Evolutionary conservation across 2,329 filamentous ascomycete genomes (phyloP).

Genomic region (Furcasterigmium sp.): DNA sequence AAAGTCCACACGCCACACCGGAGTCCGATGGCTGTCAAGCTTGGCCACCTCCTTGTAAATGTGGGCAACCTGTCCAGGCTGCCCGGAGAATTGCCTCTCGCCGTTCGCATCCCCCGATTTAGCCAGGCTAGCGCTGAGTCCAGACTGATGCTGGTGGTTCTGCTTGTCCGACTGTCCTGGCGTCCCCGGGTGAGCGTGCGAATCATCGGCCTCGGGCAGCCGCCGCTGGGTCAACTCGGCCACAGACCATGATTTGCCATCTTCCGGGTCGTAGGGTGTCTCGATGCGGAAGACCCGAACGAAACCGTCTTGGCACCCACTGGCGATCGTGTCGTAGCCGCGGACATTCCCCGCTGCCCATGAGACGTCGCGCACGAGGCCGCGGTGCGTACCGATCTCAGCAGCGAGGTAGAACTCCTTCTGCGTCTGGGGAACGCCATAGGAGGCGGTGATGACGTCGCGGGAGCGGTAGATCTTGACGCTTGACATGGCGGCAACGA

Average conservation of each 20-base stretch:
- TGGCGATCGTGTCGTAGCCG: slow-evolving; percentile 85
- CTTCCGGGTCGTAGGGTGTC: slow-evolving; percentile 45
- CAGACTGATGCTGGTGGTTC: slow-evolving; percentile 33
- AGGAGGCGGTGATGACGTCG: slow-evolving; percentile 46
- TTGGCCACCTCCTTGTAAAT: slow-evolving; percentile 57
- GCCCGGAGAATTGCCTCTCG: slow-evolving; percentile 48
- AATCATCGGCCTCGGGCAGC: slow-evolving; percentile 7
- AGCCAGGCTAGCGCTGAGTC: slow-evolving; percentile 47
- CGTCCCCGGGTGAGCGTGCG: slow-evolving; percentile 5
- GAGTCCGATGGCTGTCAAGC: slow-evolving; percentile 62
- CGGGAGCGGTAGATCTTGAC: slow-evolving; percentile 80
- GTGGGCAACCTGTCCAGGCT: slow-evolving; percentile 63
- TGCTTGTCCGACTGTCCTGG: slow-evolving; percentile 12
- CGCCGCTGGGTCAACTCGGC: slow-evolving; percentile 36
- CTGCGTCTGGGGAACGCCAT: slow-evolving; percentile 49
- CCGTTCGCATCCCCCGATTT: slow-evolving; percentile 39
- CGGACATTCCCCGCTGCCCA: slow-evolving; percentile 92
- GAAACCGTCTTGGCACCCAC: slow-evolving; percentile 86
- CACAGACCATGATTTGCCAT: slow-evolving; percentile 44
- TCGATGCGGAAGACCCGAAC: slow-evolving; percentile 83
- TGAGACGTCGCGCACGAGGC: slow-evolving; percentile 78
- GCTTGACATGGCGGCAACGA: slow-evolving; percentile 79
- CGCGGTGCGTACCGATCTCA: slow-evolving; percentile 67
- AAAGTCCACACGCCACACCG: slow-evolving; percentile 72
- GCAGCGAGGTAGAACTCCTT: slow-evolving; percentile 83